Base-by-base conservation (phyloP, 2,329 filamentous ascomycete species). In the Daldinia sp. region DNA sequence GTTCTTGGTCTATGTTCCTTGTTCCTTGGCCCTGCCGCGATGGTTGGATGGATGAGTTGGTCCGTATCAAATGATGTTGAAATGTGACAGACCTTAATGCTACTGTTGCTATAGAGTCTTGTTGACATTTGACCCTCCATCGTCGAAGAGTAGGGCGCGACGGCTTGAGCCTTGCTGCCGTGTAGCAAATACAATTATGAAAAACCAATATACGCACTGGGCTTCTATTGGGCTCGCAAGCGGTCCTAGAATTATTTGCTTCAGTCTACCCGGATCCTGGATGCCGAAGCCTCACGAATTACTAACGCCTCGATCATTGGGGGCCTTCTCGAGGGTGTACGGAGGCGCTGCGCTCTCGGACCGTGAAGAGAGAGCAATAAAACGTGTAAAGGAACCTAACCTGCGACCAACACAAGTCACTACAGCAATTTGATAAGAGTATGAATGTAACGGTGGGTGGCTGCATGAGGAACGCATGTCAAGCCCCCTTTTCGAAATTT, bases 361-460 rank as follows among this genome's bases (percentile, higher is more conserved):
- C 23, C 35, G 53, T 25, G 27, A 53, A 19, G 17, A 47, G 37
- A 61, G 48, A 58, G 43, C 34, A 56, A 47, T 29, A 51, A 55
- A 48, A 53, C 21, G 51, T 47, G 34, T 27, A 49, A 34, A 15
- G 25, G 45, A 43, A 23, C 59, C 37, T 61, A 10, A 50, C 43
- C 34, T 11, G 37, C 13, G 60, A 58, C n/a, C 51, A 47, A 54
- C 29, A 35, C 11, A 51, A 15, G 30, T 41, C 50, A 49, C 37
- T 61, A 57, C 55, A 64, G 50, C 35, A 53, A 59, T 62, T 57
- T 61, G 61, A 64, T 63, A 58, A 67, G 32, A 62, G 58, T 58
- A 58, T 63, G 59, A 64, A 67, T 67, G 66, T 63, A 67, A 68
- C 64, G 61, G 59, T 64, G 67, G 67, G 65, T 63, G 41, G 63